Evolutionary conservation across 2,329 filamentous ascomycete genomes (phyloP).

Genomic region (Penicillium frequentans): DNA sequence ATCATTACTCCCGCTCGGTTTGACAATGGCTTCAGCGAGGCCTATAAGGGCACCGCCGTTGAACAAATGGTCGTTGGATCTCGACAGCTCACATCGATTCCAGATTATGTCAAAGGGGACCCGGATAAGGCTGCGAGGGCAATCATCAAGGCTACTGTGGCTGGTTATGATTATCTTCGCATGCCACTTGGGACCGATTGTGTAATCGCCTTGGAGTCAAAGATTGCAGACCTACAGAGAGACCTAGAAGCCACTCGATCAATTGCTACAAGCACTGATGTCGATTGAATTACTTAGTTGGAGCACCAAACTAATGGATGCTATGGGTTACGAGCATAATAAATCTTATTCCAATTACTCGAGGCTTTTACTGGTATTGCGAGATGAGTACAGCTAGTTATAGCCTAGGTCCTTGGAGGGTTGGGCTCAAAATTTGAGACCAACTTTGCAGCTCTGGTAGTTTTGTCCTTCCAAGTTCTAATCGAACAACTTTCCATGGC

Average conservation of each 20-base stretch:
- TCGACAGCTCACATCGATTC: conserved; percentile 18
- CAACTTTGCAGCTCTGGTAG: too few relatives aligned
- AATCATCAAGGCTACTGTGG: conserved; percentile 40
- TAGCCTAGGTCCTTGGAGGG: accelerated
- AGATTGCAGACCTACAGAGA: conserved; percentile 6
- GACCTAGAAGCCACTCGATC: not conserved
- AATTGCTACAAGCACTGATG: not conserved
- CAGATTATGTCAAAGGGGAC: conserved; percentile 19
- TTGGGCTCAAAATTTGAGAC: too few relatives aligned
- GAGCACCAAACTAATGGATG: too few relatives aligned
- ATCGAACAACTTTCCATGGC: too few relatives aligned
- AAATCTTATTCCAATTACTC: too few relatives aligned
- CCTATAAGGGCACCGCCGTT: conserved; percentile 19
- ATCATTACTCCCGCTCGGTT: not conserved
- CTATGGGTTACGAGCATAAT: too few relatives aligned
- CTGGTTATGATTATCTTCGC: conserved; percentile 33
- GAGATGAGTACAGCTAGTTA: too few relatives aligned
- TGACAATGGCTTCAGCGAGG: conserved; percentile 36
- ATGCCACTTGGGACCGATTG: conserved; percentile 42
- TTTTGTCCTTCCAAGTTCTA: too few relatives aligned
- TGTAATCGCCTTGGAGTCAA: conserved; percentile 22
- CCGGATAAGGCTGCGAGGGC: conserved; percentile 28
- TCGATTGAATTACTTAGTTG: not conserved
- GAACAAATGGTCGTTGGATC: conserved; percentile 17
- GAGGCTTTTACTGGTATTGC: too few relatives aligned